Percentiles rank a stretch among this genome's conserved stretches.
Evolutionary conservation across 441 rosid genomes (phyloP).

Genomic region (Dalechampia spathulata): DNA sequence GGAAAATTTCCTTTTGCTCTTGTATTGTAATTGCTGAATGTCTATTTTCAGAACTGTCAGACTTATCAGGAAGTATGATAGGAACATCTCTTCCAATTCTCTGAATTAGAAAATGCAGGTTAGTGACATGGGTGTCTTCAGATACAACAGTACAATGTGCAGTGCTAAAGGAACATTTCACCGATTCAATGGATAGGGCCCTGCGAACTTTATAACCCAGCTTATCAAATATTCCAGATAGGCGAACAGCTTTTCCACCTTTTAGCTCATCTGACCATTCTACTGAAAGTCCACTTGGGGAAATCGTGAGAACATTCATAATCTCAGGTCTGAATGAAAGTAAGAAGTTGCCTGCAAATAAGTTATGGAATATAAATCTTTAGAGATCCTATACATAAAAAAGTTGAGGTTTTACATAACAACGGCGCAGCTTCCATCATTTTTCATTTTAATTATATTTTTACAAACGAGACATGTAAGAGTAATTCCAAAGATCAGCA

Average conservation of each 20-base stretch:
- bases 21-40: constrained; percentile 50
- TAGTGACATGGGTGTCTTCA: constrained; percentile 33
- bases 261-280: constrained; percentile 90
- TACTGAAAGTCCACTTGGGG: constrained; percentile 40
- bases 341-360: constrained; percentile 80
- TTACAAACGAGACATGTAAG: neutral
- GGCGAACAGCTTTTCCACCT: constrained; percentile 89
- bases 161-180: constrained; percentile 67
- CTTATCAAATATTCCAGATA: constrained; percentile 83
- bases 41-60: constrained; percentile 38
- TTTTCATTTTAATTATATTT: too few relatives aligned
- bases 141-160: constrained; percentile 58
- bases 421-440: too few relatives aligned
- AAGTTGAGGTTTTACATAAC: neutral
- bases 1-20: constrained; percentile 86
- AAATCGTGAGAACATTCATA: constrained; percentile 30
- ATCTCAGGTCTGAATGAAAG: constrained; percentile 88
- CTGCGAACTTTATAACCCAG: constrained; percentile 71
- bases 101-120: constrained; percentile 84
- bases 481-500: neutral
- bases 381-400: constrained; percentile 11
- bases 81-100: constrained; percentile 71
- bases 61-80: constrained; percentile 49
- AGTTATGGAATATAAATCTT: constrained; percentile 17
- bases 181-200: constrained; percentile 58